A percentile compares a stretch with the other conserved stretches of the same genome.
Conservation (phyloP, 1,139 yeast species). For the Tardiomyces digboiensis region DNA sequence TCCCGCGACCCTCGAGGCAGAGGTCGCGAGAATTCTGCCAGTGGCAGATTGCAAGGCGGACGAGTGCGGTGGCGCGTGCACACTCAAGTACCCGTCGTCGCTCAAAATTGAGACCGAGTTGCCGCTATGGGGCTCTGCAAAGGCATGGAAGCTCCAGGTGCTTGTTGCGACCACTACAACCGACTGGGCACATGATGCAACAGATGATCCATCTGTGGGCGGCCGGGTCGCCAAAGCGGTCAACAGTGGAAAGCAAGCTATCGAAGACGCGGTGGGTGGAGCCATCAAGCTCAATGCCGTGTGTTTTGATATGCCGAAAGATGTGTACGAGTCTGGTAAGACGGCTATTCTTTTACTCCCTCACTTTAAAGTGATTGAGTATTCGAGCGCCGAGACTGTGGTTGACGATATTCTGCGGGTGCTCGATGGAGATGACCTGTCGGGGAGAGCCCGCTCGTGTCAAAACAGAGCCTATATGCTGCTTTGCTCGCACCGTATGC, state of each 20-base stretch:
- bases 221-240: constrained; percentile 46
- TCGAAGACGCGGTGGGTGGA: constrained; percentile 15
- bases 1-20: not conserved
- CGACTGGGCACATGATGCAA: constrained; percentile 81
- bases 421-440: constrained; percentile 18
- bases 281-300: constrained; percentile 25
- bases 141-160: constrained; percentile 59
- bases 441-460: constrained; percentile 22
- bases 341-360: constrained; percentile 53
- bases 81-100: constrained; percentile 41
- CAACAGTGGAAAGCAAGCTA: constrained; percentile 7
- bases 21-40: not conserved
- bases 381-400: constrained; percentile 39
- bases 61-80: constrained; percentile 13
- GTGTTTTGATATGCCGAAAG: constrained; percentile 22
- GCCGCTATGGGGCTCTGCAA: constrained; percentile 63
- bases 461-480: constrained; percentile 49
- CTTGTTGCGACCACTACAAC: constrained; percentile 73
- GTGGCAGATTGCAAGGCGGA: constrained; percentile 8
- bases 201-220: constrained; percentile 29
- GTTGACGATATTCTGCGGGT: constrained; percentile 36
- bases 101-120: constrained; percentile 43
- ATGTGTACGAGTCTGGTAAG: constrained; percentile 13
- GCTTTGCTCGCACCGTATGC: constrained; percentile 79
- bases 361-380: constrained; percentile 61